Conservation (phyloP, 2,329 filamentous ascomycete species). For the Pseudocercospora fuligena region DNA sequence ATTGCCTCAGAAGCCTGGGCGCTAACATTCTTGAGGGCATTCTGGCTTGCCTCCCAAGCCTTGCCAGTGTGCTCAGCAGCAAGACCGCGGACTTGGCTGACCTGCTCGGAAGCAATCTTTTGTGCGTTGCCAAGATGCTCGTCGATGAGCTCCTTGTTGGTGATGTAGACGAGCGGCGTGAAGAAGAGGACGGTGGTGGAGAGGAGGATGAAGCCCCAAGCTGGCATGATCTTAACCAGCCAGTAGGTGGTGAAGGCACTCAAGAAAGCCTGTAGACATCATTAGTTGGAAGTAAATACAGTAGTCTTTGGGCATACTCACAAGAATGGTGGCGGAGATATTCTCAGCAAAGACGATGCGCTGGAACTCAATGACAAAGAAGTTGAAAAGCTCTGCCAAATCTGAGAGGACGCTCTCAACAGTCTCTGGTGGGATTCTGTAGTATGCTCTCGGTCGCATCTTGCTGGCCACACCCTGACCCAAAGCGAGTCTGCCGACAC, state of each 20-base stretch:
- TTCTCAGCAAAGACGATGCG: conserved; percentile 70
- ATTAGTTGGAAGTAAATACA: background rate
- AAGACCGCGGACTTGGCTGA: conserved; percentile 63
- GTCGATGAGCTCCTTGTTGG: conserved; percentile 69
- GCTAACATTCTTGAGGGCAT: conserved; percentile 64
- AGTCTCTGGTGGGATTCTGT: conserved; percentile 67
- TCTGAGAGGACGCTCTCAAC: conserved; percentile 66
- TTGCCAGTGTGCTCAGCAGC: conserved; percentile 64
- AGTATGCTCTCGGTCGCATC: conserved; percentile 68
- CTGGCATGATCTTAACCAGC: conserved; percentile 68
- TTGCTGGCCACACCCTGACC: conserved; percentile 64
- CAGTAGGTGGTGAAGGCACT: conserved; percentile 65
- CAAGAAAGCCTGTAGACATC: conserved; percentile 58
- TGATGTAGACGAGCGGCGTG: conserved; percentile 65
- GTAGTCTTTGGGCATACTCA: conserved; percentile 47
- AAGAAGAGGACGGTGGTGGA: conserved; percentile 62
- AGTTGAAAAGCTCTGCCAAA: conserved; percentile 68
- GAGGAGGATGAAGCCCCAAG: conserved; percentile 67
- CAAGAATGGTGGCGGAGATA: conserved; percentile 62
- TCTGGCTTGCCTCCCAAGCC: conserved; percentile 62
- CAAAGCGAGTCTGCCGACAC: conserved; percentile 60
- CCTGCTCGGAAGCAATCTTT: conserved; percentile 61
- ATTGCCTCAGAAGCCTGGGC: conserved; percentile 64
- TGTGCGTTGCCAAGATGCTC: conserved; percentile 61
- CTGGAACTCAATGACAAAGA: conserved; percentile 71